Conservation (phyloP, 306 rosid genomes). For the Quercus agrifolia region DNA sequence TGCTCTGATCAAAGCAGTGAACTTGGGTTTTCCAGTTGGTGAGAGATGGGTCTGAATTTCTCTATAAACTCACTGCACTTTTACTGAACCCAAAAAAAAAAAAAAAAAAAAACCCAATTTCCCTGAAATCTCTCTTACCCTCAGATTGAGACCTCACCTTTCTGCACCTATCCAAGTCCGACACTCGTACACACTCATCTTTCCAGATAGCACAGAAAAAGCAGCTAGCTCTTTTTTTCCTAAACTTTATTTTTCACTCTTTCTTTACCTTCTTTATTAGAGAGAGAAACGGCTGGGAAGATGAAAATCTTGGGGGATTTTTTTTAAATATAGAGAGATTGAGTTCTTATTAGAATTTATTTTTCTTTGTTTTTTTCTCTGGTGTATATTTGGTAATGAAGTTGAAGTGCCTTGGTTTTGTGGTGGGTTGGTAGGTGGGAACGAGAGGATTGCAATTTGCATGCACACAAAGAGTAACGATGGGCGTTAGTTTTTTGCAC, state of each 20-base stretch:
- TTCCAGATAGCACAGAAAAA: not conserved
- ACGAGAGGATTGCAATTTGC: conserved; percentile 11
- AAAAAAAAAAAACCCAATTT: not conserved
- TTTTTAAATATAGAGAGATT: not conserved
- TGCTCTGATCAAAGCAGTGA: conserved; percentile 1
- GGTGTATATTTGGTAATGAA: not conserved
- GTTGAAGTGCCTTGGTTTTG: conserved; percentile 1
- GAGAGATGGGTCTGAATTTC: not conserved
- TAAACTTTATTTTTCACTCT: not conserved
- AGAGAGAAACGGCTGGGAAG: not conserved
- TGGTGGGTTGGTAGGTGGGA: conserved; percentile 22
- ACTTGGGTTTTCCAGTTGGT: conserved; percentile 2
- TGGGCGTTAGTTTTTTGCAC: conserved; percentile 39
- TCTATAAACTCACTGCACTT: not conserved
- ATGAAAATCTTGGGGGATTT: conserved; percentile 20
- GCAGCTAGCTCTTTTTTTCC: not conserved
- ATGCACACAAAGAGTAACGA: conserved; percentile 25
- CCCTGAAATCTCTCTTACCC: not conserved
- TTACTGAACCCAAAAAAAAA: not conserved
- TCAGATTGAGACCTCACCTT: conserved; percentile 16
- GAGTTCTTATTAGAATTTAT: not conserved
- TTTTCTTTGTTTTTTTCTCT: not conserved
- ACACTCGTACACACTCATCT: not conserved
- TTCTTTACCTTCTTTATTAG: not conserved
- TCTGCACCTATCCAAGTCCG: conserved; percentile 21